phyloP scores from a whole-genome alignment of 148 eudicot genomes.

The Persicaria tinctoria region DNA sequence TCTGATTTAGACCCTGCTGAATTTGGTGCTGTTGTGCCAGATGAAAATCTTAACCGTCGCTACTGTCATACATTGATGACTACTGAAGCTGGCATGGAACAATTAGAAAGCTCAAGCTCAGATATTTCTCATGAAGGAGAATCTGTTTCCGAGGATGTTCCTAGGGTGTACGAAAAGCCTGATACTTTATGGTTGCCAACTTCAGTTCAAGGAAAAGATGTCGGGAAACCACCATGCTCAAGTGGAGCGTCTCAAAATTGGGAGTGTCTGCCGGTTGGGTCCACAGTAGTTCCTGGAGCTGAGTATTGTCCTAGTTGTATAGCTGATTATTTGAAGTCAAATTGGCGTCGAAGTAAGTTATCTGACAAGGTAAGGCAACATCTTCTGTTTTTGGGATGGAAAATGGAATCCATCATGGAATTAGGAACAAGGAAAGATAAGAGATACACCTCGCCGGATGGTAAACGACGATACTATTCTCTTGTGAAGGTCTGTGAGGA shows the following conservation, averaged over 20 bases:
- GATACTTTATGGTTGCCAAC: constrained; percentile 15
- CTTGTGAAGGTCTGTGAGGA: constrained; percentile 25
- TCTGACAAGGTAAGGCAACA: constrained; percentile 35
- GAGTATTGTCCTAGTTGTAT: constrained; percentile 44
- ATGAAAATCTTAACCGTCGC: not conserved
- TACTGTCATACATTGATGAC: not conserved
- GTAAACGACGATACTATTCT: constrained; percentile 21
- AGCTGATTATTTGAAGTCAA: constrained; percentile 15
- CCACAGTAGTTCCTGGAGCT: constrained; percentile 26
- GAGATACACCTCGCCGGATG: constrained; percentile 51
- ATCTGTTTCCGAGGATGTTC: constrained; percentile 10
- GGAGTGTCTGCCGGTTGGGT: constrained; percentile 34
- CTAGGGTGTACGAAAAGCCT: constrained; percentile 13
- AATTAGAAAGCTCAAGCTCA: not conserved
- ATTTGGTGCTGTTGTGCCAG: constrained; percentile 17
- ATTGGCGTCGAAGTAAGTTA: not conserved
- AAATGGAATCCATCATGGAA: constrained; percentile 28
- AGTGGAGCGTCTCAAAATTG: constrained; percentile 16
- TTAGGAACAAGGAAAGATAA: not conserved
- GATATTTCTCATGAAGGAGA: constrained; percentile 2
- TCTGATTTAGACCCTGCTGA: constrained; percentile 12
- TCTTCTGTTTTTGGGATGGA: constrained; percentile 61
- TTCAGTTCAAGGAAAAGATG: constrained; percentile 14
- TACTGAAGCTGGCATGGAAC: constrained; percentile 1
- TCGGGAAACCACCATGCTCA: not conserved